These are phyloP conservation scores for Microcyclospora pomicola DNA, from an alignment of 2,329 filamentous ascomycete genomes.

Conservation along the genomic window DNA sequence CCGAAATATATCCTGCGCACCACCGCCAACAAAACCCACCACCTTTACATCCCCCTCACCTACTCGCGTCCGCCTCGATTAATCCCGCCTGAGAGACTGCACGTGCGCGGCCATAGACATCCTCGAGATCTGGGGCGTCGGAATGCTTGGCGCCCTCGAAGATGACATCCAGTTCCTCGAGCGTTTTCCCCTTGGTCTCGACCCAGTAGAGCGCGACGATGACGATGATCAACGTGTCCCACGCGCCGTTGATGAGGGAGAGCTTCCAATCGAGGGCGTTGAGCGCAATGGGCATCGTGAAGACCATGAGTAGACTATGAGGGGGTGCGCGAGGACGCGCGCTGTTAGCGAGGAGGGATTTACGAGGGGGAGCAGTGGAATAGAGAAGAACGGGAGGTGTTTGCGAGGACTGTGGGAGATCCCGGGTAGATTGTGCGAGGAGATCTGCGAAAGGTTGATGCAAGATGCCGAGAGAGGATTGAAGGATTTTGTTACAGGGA, in stretches of 20 bases:
- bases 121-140: constrained; percentile 13
- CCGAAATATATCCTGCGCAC: too few species aligned
- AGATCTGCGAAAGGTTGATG: too few species aligned
- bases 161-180: constrained; percentile 20
- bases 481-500: too few species aligned
- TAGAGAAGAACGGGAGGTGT: not conserved
- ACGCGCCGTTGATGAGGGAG: constrained; percentile 32
- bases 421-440: too few species aligned
- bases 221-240: constrained; percentile 26
- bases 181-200: constrained; percentile 18
- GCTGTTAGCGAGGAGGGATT: not conserved
- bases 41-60: too few species aligned
- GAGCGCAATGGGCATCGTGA: constrained; percentile 41
- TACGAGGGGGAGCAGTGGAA: not conserved
- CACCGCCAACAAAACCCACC: too few species aligned
- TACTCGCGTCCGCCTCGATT: too few species aligned
- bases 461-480: too few species aligned
- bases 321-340: not conserved
- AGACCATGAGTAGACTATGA: constrained; percentile 24
- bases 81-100: too few species aligned
- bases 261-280: constrained; percentile 35
- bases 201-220: constrained; percentile 22
- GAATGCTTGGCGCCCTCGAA: constrained; percentile 18
- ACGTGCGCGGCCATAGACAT: constrained; percentile 1
- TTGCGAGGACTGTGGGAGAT: too few species aligned